phyloP scores from a whole-genome alignment of 2,329 filamentous ascomycete genomes.

The Neophaeococcomyces aloes region DNA sequence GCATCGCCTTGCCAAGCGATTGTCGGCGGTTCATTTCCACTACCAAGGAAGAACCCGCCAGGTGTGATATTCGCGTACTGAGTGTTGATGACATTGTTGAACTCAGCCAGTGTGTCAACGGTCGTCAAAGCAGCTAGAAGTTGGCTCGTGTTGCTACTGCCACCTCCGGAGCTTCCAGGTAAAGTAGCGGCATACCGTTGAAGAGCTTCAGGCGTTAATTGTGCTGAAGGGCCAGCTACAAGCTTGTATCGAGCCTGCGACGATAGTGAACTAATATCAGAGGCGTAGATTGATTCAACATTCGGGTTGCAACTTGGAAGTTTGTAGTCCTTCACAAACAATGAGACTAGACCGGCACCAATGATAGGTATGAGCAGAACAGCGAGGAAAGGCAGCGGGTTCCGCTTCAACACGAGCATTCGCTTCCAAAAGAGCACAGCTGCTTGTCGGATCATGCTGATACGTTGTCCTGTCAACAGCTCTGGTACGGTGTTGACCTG shows the following conservation, averaged over 20 bases:
- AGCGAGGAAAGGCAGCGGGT: conserved; percentile 63
- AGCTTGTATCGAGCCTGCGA: conserved; percentile 26
- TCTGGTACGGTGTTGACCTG: conserved; percentile 22
- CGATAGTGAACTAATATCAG: conserved; percentile 24
- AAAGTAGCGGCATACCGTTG: conserved; percentile 22
- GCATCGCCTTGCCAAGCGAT: conserved; percentile 61
- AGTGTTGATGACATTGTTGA: conserved; percentile 53
- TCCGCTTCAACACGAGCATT: conserved; percentile 63
- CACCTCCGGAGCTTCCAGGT: conserved; percentile 22
- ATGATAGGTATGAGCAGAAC: conserved; percentile 70
- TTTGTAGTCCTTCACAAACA: conserved; percentile 56
- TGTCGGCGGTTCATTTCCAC: conserved; percentile 48
- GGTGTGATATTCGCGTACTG: conserved; percentile 61
- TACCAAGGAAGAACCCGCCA: conserved; percentile 69
- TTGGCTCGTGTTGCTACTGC: conserved; percentile 24
- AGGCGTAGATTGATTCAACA: conserved; percentile 29
- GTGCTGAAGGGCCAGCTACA: conserved; percentile 29
- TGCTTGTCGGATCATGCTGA: conserved; percentile 60
- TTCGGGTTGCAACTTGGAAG: conserved; percentile 46
- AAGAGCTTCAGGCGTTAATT: conserved; percentile 22
- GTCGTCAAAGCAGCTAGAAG: conserved; percentile 35
- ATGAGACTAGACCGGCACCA: conserved; percentile 65
- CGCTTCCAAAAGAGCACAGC: conserved; percentile 69
- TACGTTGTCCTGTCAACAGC: conserved; percentile 57
- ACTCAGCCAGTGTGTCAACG: conserved; percentile 56